phyloP scores from a whole-genome alignment of 1,284 basidiomycete genomes.

The Microbotryum violaceum region DNA sequence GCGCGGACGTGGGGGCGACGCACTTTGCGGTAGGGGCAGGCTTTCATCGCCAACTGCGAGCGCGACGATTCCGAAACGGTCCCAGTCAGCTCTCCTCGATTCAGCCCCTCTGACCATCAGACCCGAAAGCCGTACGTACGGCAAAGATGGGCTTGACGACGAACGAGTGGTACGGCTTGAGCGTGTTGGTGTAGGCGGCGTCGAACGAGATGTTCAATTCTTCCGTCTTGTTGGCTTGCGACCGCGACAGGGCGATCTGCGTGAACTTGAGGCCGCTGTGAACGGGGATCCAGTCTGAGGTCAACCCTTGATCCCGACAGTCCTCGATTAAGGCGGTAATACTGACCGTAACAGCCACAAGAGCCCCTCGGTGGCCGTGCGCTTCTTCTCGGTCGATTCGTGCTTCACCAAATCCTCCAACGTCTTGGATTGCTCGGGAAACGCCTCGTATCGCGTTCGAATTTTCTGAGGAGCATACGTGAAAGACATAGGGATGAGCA shows the following conservation, averaged over 20 bases:
- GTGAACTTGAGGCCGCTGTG: slow-evolving; percentile 84
- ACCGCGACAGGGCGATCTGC: slow-evolving; percentile 66
- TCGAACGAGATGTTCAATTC: slow-evolving; percentile 73
- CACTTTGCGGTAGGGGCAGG: slow-evolving; percentile 75
- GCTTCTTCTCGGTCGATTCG: slow-evolving; percentile 79
- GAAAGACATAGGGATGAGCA: background rate
- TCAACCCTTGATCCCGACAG: background rate
- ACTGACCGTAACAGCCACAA: slow-evolving; percentile 80
- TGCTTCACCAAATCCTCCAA: slow-evolving; percentile 77
- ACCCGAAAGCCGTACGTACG: slow-evolving; percentile 49
- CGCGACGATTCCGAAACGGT: background rate
- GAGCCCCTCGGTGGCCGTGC: slow-evolving; percentile 78
- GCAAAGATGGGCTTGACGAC: slow-evolving; percentile 75
- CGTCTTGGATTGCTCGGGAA: slow-evolving; percentile 60
- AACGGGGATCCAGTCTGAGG: background rate
- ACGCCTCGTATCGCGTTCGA: slow-evolving; percentile 63
- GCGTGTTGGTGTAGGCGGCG: slow-evolving; percentile 69
- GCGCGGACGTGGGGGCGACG: no score
- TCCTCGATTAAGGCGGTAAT: slow-evolving; percentile 3
- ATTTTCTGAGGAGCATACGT: slow-evolving; percentile 57
- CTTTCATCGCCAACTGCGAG: slow-evolving; percentile 82
- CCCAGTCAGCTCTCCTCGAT: background rate
- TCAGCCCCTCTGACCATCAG: background rate
- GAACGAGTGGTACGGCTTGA: slow-evolving; percentile 83
- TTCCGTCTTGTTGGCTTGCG: slow-evolving; percentile 58